Conservation (phyloP, 2,329 filamentous ascomycete genomes). For the Tolypocladium amazonense region DNA sequence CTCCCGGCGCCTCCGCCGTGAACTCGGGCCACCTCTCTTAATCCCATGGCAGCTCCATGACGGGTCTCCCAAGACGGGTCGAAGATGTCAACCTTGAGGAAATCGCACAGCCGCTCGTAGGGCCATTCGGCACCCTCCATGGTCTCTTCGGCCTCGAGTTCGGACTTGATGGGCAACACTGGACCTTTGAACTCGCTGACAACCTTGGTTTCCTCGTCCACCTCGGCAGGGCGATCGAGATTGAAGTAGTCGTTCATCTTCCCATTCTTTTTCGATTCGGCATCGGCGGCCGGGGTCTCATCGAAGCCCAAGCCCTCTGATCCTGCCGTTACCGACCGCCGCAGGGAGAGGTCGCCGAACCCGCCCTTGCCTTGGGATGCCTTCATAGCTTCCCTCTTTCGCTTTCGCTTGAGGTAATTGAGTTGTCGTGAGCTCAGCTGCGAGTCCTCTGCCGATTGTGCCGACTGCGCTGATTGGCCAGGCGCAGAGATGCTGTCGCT, state of each 20-base stretch:
- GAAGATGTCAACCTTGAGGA: constrained; percentile 87
- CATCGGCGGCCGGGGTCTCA: constrained; percentile 43
- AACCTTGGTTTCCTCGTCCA: constrained; percentile 85
- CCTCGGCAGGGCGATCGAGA: constrained; percentile 63
- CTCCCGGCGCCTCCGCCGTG: constrained; percentile 85
- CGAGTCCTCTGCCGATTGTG: constrained; percentile 47
- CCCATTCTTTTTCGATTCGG: constrained; percentile 48
- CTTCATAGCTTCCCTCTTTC: constrained; percentile 80
- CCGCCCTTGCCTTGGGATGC: constrained; percentile 78
- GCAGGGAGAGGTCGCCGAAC: constrained; percentile 74
- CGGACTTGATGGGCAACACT: constrained; percentile 69
- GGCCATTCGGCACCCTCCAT: constrained; percentile 83
- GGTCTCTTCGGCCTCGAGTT: constrained; percentile 68
- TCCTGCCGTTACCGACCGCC: constrained; percentile 48
- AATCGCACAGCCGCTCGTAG: constrained; percentile 86
- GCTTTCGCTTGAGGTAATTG: constrained; percentile 88
- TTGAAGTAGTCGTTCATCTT: constrained; percentile 79
- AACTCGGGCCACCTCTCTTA: constrained; percentile 84
- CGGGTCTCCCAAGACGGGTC: constrained; percentile 91
- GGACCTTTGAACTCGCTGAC: constrained; percentile 93
- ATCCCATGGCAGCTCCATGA: constrained; percentile 89
- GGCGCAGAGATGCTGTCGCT: constrained; percentile 27
- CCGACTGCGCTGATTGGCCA: constrained; percentile 17
- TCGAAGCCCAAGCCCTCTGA: constrained; percentile 49
- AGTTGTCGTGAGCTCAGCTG: constrained; percentile 85